These are phyloP conservation scores for Gentiana straminea DNA, from an alignment of 257 asterid species.

Conservation along the genomic window DNA sequence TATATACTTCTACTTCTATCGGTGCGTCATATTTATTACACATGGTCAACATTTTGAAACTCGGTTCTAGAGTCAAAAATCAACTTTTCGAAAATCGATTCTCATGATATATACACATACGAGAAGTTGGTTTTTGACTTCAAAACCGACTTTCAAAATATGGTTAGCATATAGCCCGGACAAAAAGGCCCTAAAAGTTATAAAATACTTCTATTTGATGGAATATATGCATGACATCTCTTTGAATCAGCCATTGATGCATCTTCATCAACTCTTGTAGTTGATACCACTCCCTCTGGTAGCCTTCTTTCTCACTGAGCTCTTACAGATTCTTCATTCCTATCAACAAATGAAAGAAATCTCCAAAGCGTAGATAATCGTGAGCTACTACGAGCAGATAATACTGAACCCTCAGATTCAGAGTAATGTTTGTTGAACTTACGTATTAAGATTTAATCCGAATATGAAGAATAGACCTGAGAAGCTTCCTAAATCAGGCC, in stretches of 20 bases:
- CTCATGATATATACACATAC: too few relatives aligned
- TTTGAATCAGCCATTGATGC: slow-evolving; percentile 10
- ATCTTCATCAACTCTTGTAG: slow-evolving; percentile 7
- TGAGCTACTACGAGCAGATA: slow-evolving; percentile 25
- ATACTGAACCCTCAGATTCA: slow-evolving; percentile 12
- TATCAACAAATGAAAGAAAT: slow-evolving; percentile 42
- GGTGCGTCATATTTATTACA: too few relatives aligned
- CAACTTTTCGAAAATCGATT: too few relatives aligned
- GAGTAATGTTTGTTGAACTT: slow-evolving; percentile 21
- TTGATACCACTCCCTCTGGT: slow-evolving; percentile 12
- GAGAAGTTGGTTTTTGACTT: too few relatives aligned
- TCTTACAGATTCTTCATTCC: slow-evolving; percentile 32
- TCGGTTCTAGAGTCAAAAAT: too few relatives aligned
- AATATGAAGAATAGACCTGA: slow-evolving; percentile 33
- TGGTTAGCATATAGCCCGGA: too few relatives aligned
- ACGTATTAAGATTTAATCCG: slow-evolving; percentile 18
- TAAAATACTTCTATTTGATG: slow-evolving; percentile 20
- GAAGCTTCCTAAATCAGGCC: slow-evolving; percentile 36
- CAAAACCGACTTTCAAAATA: too few relatives aligned
- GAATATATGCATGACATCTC: slow-evolving; percentile 10
- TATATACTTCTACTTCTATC: too few relatives aligned
- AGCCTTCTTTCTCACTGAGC: slow-evolving; percentile 25
- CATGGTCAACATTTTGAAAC: too few relatives aligned
- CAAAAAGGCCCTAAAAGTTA: too few relatives aligned
- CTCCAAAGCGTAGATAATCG: slow-evolving; percentile 21